Base-by-base conservation (phyloP, 1,139 yeast genomes). In the Martiniozyma asiatica region DNA sequence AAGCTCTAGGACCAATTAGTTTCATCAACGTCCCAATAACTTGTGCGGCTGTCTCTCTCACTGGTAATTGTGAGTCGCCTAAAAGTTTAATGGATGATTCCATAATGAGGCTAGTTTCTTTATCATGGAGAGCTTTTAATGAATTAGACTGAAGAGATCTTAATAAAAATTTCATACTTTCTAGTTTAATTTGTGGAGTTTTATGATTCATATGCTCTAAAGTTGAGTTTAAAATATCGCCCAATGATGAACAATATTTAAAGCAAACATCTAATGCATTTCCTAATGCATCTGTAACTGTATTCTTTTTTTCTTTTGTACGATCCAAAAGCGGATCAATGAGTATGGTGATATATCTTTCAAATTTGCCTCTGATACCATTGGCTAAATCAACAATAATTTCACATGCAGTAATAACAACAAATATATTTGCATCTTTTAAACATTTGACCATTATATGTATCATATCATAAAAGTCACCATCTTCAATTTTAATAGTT, bases 381-480 rank as follows among this genome's bases (percentile, higher is more conserved):
- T 63, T 65, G 1, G 84, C 81, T 23, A 89, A 51, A 26, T 58
- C 56, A 34, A 68, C 73, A 14, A 78, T 59, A 34, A 82, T 71
- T 35, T 73, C 71, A 2, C 94, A 80, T 0, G 96, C 87, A 23
- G 78, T 50, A 18, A 79, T 77, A 0, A 84, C 95, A 10, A 82
- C 94, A 52, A 79, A 89, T 33, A 87, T 66, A 50, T 92, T 92
- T 3, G 92, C 94, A 57, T 89, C 99, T 47, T 75, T 80, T 55
- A 87, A 64, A 40, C 87, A 71, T 41, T 73, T 78, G n/a, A 78
- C 71, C 42, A 84, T 63, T 2, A 65, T 51, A 35, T 75, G 59
- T 14, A 77, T 56, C 10, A 87, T 52, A 2, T 68, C 75, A 5
- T 67, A 45, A 49, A 77, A 85, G 48, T 87, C 94, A n/a, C 70